Evolutionary conservation across 331 rosid genomes (phyloP), one percentile per base, ranked within the genome.

Genomic region (Spiraea crenata): DNA sequence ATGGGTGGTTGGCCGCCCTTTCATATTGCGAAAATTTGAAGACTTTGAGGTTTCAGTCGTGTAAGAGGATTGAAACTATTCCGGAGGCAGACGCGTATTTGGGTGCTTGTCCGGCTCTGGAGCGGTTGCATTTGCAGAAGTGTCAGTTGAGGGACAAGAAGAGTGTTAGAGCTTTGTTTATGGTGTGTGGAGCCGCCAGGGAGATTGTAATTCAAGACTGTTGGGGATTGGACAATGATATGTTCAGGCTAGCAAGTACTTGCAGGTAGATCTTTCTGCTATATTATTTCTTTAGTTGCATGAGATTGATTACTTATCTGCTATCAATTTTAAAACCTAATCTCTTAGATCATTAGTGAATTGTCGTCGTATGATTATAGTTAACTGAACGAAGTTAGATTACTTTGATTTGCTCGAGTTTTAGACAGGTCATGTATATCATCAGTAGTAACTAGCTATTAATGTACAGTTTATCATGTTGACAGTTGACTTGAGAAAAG

Each of bases 1-100:
- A 79, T 72, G 99, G 96, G 16, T 95, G 97, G 97, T 59, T 91
- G 67, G 92, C 93, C 3, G 97, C 81, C 0, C 79, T 91, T 34
- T 74, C 96, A 0, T 91, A 56, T 74, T 91, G 97, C 37, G 90
- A 86, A 70, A 95, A 91, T 86, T 85, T 95, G 80, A 91, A 87
- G 85, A 87, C 93, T 15, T 52, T 95, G 82, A 91, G 78, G 85
- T 81, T 95, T 48, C 76, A 37, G 58, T 89, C 96, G 1, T 95
- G 97, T 51, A 86, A 80, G 70, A 81, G 76, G 68, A 89, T 95
- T 34, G 96, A 93, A 63, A 46, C 55, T 4, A 79, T 67, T 69
- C 95, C 90, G 0, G 96, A 90, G 6, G 75, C 76, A 0, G 90
- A 87, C 5, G 95, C 91, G 78, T 83, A 81, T 77, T 74, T 95